phyloP scores from a whole-genome alignment of 148 eudicot species.

The Diospyros kaki region DNA sequence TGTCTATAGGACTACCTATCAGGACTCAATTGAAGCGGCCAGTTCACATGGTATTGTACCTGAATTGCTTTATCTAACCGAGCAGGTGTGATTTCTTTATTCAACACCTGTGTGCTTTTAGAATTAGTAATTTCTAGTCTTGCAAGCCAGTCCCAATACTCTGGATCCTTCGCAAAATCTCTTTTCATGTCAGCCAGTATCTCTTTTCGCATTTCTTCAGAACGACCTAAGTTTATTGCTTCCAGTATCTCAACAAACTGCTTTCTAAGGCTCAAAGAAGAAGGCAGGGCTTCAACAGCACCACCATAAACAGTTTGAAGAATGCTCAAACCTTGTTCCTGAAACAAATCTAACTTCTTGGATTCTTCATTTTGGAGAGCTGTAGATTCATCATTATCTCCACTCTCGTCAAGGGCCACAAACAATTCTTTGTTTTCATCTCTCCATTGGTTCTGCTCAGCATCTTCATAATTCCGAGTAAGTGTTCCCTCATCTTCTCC shows the following conservation, averaged over 20 bases:
- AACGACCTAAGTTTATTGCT: conserved; percentile 61
- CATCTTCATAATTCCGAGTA: conserved; percentile 29
- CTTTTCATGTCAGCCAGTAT: conserved; percentile 67
- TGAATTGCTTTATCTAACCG: conserved; percentile 53
- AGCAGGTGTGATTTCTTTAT: conserved; percentile 25
- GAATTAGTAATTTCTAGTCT: conserved; percentile 29
- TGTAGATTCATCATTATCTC: conserved; percentile 32
- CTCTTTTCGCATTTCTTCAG: conserved; percentile 61
- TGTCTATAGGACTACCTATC: not conserved
- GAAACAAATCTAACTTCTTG: conserved; percentile 37
- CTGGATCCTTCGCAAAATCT: conserved; percentile 62
- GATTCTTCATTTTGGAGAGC: conserved; percentile 39
- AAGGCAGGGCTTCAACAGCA: conserved; percentile 68
- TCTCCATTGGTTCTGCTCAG: conserved; percentile 63
- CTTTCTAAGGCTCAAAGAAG: conserved; percentile 58
- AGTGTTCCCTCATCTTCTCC: conserved; percentile 68
- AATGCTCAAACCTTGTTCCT: conserved; percentile 55
- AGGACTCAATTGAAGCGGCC: not conserved
- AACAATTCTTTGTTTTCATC: conserved; percentile 75
- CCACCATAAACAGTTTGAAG: conserved; percentile 55
- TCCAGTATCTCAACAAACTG: conserved; percentile 69
- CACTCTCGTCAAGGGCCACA: conserved; percentile 50
- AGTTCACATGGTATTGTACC: conserved; percentile 29
- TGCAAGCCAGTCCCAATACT: conserved; percentile 92
- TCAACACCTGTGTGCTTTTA: conserved; percentile 21